Base-by-base conservation (phyloP, 2,329 filamentous ascomycete genomes). In the Sclerotinia nivalis region DNA sequence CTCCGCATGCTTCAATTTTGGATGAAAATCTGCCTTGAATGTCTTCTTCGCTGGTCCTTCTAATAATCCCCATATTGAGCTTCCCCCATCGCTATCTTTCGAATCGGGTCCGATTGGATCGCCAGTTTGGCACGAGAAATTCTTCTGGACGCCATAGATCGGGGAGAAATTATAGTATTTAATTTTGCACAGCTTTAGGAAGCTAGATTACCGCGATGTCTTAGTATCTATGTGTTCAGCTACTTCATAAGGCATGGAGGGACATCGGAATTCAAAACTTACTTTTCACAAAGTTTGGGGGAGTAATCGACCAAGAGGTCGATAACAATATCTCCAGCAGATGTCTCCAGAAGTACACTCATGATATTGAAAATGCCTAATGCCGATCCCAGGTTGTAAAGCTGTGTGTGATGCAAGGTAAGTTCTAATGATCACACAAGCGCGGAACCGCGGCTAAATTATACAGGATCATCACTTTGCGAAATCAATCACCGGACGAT, bases 101-200 rank as follows among this genome's bases (percentile, higher is more conserved):
- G 93, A 92, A 70, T 91, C 88, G 18, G 94, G 95, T 18, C 96
- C 95, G 67, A 98, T 89, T 18, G 95, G 95, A 78, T 98, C 96
- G 79, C 95, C 95, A 45, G 93, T 96, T 81, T 98, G 95, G 81
- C 97, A 97, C 72, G 94, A 97, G 82, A 97, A 98, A 81, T 93
- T 89, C 80, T 95, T 96, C 79, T 97, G 96, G 50, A 99, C 88
- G 74, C 91, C 93, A 82, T 97, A 93, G 68, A 98, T 84, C 37
- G 95, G 96, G 8, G 93, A 90, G 80, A 96, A 98, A 84, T 98
- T 98, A 88, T 97, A 99, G 83, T 98, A 99, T 84, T 97, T 99
- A 82, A 93, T 85, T 83, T 98, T 98, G 88, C 96, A 97, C 76
- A 99, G 92, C 86, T 99, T 98, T 70, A 99, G 84, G 81, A 99